Conservation (phyloP, 2,329 filamentous ascomycete species). For the Cytospora mali region DNA sequence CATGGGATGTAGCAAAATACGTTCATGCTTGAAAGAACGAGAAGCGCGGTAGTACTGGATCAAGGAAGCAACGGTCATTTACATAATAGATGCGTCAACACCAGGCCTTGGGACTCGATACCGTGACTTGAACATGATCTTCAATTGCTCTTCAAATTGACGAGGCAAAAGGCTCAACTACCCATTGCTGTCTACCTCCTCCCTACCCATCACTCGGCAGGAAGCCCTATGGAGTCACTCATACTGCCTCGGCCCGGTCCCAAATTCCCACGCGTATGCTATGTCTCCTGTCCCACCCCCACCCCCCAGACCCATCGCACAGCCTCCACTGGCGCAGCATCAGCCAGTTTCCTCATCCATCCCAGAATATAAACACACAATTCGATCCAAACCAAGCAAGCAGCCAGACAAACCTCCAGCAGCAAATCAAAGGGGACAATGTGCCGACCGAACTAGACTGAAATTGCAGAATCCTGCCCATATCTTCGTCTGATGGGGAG, state of each 20-base stretch:
- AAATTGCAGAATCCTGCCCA: background rate
- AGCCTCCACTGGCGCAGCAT: background rate
- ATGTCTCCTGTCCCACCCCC: background rate
- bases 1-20: background rate
- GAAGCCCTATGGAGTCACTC: too few species aligned
- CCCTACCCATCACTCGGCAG: background rate
- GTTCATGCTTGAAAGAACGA: background rate
- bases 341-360: background rate
- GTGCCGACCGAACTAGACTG: background rate
- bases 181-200: constrained; percentile 9
- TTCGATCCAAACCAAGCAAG: background rate
- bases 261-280: background rate
- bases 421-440: background rate
- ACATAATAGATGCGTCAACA: background rate
- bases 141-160: background rate
- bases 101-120: background rate
- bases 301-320: background rate
- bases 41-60: background rate
- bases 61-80: background rate
- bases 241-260: background rate
- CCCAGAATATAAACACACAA: too few species aligned
- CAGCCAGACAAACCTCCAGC: background rate
- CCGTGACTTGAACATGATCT: background rate
- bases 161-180: constrained; percentile 5
- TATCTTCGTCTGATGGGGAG: background rate